Evolutionary conservation across 495 filamentous ascomycete species (phyloP), one percentile per base, ranked within the genome.

Genomic region (Darksidea phi): DNA sequence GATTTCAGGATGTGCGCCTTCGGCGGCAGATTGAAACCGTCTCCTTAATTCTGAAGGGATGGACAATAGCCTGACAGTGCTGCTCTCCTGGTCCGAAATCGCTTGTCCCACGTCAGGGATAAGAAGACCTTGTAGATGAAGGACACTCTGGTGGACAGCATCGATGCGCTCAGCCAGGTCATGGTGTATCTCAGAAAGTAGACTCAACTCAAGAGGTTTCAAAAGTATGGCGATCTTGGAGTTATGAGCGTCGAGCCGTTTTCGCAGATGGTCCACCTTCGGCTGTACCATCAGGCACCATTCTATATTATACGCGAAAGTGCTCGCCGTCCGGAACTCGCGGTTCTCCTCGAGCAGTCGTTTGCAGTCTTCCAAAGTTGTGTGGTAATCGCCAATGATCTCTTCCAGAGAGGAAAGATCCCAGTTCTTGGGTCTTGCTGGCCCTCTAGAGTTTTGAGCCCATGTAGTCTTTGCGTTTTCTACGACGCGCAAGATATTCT

Each of bases 371-470:
- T n/a, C 17, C 8, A 71, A 48, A 6, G 69, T 71, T 32, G 26
- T 36, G 2, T 63, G 13, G 45, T 64, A 71, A 45, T 71, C 59
- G 2, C 69, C 69, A 45, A 67, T 60, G 15, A 70, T 67, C 56
- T 69, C 63, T 41, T 26, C 15, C n/a, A 71, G 21, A 20, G 55
- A 63, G 10, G 28, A 32, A 32, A 32, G 28, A 32, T 32, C 28
- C 28, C 28, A 32, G 28, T 32, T 32, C 28, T 32, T 32, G 4
- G 28, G 28, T 32, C 28, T 32, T 32, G 10, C 28, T 4, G 59
- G 32, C 8, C 63, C 18, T 36, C 66, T 55, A 57, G 57, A 71
- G 13, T 21, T 45, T 21, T 17, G 20, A 13, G 41, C 20, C 43
- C 21, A 11, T 36, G 26, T 18, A 0, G 2, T 8, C 8, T 15